Evolutionary conservation across 1,139 yeast species (phyloP).

Genomic region (Diutina scorzettiae): DNA sequence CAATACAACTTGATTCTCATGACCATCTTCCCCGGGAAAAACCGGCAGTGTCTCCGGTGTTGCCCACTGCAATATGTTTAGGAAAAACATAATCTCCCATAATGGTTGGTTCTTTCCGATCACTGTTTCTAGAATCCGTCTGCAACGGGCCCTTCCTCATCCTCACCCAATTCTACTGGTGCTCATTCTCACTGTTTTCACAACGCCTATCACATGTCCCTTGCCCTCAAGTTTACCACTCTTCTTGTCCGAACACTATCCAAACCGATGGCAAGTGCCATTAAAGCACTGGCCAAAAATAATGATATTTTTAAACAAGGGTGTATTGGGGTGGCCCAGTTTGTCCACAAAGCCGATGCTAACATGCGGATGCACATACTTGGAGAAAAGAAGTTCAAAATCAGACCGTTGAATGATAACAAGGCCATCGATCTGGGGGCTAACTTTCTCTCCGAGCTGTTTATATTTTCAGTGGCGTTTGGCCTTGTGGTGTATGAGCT

Average conservation of each 20-base stretch:
- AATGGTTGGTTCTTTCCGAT: no score
- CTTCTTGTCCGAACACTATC: constrained; percentile 67
- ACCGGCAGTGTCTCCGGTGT: no score
- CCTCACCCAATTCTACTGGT: no score
- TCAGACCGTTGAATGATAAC: constrained; percentile 74
- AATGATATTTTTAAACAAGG: constrained; percentile 50
- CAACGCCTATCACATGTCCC: constrained; percentile 3
- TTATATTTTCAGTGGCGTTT: constrained; percentile 74
- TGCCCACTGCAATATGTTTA: no score
- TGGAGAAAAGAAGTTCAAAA: constrained; percentile 44
- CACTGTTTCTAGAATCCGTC: no score
- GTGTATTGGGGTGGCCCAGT: constrained; percentile 67
- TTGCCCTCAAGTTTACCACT: constrained; percentile 68
- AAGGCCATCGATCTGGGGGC: constrained; percentile 83
- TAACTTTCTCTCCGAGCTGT: constrained; percentile 61
- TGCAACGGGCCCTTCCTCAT: no score
- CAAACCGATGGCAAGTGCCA: constrained; percentile 65
- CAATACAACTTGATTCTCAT: no score
- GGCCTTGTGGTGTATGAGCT: constrained; percentile 66
- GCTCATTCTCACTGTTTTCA: no score
- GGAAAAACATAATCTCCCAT: no score
- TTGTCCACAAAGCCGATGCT: constrained; percentile 57
- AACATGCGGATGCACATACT: constrained; percentile 49
- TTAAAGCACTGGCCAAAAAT: constrained; percentile 68
- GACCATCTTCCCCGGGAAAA: no score